Percentiles rank a stretch among this genome's conserved stretches.
phyloP scores from a whole-genome alignment of 1,284 basidiomycete species.

The Lignosus rhinocerotis region DNA sequence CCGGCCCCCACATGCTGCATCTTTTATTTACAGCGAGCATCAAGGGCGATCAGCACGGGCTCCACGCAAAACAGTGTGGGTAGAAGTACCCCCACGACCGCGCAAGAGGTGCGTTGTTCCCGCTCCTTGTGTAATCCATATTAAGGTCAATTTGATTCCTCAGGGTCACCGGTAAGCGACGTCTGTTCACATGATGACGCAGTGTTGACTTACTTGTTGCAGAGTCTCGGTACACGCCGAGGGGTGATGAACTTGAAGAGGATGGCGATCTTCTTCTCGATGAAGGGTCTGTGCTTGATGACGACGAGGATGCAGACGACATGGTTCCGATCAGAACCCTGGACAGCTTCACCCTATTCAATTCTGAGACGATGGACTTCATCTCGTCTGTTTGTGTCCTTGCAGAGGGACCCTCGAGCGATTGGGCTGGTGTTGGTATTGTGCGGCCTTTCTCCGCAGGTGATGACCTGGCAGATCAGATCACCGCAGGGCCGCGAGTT shows the following conservation, averaged over 20 bases:
- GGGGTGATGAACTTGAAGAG: conserved; percentile 39
- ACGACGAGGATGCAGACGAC: conserved; percentile 23
- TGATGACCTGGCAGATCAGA: conserved; percentile 27
- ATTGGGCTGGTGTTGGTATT: conserved; percentile 37
- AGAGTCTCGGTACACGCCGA: conserved; percentile 8
- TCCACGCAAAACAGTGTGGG: neutral
- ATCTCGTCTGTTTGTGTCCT: conserved; percentile 41
- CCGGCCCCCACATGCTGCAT: too few species aligned
- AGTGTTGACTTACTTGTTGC: neutral
- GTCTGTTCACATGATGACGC: neutral
- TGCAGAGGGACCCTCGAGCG: conserved; percentile 15
- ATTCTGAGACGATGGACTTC: conserved; percentile 35
- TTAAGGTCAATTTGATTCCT: neutral
- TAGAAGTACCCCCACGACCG: conserved; percentile 1
- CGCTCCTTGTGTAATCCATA: neutral
- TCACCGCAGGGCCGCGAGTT: conserved; percentile 34
- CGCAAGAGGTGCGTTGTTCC: neutral
- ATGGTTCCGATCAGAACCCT: conserved; percentile 53
- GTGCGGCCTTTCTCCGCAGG: conserved; percentile 34
- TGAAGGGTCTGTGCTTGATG: conserved; percentile 26
- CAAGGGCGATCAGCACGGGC: too few species aligned
- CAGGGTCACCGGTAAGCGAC: neutral
- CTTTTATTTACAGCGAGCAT: too few species aligned
- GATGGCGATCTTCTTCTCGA: conserved; percentile 31
- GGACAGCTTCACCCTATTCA: conserved; percentile 51